These are phyloP conservation scores for Suillus discolor DNA, from an alignment of 768 basidiomycete species.

Conservation along the genomic window DNA sequence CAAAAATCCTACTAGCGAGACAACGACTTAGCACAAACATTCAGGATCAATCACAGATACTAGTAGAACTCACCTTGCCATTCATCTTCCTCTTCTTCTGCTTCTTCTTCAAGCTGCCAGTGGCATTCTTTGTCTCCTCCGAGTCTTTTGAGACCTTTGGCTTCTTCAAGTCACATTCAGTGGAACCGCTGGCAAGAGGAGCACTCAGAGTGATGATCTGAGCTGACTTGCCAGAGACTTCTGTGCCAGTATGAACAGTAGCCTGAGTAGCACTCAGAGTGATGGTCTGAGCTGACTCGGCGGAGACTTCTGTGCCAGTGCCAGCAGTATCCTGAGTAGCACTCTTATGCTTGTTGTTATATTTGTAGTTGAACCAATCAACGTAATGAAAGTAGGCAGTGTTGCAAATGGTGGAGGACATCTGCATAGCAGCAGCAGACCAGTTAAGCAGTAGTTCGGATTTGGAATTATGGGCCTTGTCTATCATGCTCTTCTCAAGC, in stretches of 20 bases:
- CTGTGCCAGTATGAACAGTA: no score
- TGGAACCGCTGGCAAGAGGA: background rate
- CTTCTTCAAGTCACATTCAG: background rate
- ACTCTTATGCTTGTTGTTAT: background rate
- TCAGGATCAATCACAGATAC: no score
- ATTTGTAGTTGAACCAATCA: background rate
- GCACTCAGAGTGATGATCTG: background rate
- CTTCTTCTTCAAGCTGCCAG: background rate
- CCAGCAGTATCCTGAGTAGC: background rate
- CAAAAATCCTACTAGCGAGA: no score
- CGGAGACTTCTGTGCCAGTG: no score
- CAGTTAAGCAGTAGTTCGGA: background rate
- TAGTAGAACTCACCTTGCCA: background rate
- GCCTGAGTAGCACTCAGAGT: no score
- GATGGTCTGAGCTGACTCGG: no score
- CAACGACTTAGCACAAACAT: no score
- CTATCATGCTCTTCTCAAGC: background rate
- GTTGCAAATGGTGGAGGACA: background rate
- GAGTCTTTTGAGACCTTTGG: background rate
- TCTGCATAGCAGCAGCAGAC: background rate
- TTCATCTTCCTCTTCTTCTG: background rate
- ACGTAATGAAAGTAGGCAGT: background rate
- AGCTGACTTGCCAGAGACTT: background rate
- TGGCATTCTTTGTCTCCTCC: background rate
- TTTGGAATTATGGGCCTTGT: background rate